Conservation (phyloP, 1,284 basidiomycete genomes). For the Butyriboletus appendiculatus region DNA sequence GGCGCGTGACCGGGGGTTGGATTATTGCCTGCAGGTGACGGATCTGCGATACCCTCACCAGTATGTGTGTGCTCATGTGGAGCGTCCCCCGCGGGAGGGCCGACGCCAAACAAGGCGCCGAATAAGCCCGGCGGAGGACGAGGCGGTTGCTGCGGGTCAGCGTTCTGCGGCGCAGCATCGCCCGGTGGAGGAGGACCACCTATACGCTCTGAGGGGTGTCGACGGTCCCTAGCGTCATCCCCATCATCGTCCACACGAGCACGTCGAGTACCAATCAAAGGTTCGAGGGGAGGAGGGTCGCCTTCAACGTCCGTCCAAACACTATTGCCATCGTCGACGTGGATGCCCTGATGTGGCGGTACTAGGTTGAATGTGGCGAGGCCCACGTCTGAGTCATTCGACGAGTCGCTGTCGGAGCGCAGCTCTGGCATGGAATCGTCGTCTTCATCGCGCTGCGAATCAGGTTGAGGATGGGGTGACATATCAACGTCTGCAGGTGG, state of each 20-base stretch:
- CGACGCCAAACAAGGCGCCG: constrained; percentile 28
- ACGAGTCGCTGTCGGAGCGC: constrained; percentile 40
- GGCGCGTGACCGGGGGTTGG: constrained; percentile 20
- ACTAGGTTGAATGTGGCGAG: constrained; percentile 37
- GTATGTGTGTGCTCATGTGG: constrained; percentile 26
- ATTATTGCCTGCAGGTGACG: constrained; percentile 24
- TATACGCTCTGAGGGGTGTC: constrained; percentile 57
- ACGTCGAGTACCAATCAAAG: constrained; percentile 40
- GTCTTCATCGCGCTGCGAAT: constrained; percentile 25
- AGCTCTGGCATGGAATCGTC: constrained; percentile 44
- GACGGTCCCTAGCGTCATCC: constrained; percentile 54
- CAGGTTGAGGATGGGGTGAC: constrained; percentile 3
- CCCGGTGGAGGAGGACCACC: constrained; percentile 10
- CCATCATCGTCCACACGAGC: constrained; percentile 55
- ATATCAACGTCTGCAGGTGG: constrained; percentile 6
- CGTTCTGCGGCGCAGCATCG: constrained; percentile 16
- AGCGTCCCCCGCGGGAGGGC: constrained; percentile 12
- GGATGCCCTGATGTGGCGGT: constrained; percentile 4
- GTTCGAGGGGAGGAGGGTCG: constrained; percentile 26
- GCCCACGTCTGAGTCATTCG: constrained; percentile 31
- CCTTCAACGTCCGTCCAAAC: constrained; percentile 34
- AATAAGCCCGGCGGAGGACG: constrained; percentile 24
- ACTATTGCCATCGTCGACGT: constrained; percentile 33
- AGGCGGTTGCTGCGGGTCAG: constrained; percentile 18
- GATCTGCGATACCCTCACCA: constrained; percentile 30